phyloP scores from a whole-genome alignment of 2,329 filamentous ascomycete species.

The Stachybotrys chartarum region DNA sequence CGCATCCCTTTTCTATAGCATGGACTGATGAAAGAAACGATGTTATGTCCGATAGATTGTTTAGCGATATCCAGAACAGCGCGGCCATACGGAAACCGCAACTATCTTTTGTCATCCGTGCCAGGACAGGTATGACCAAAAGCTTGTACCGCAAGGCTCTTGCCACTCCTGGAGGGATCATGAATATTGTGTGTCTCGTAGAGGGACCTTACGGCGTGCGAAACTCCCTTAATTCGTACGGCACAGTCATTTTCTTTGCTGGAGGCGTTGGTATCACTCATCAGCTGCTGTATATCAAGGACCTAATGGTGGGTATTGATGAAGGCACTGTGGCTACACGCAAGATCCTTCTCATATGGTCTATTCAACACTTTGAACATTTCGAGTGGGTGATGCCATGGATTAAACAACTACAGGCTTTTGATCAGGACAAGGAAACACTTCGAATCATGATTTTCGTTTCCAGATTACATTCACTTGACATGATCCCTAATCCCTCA shows the following conservation, averaged over 20 bases:
- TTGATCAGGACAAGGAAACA: constrained; percentile 67
- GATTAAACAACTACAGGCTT: constrained; percentile 73
- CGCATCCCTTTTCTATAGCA: constrained; percentile 72
- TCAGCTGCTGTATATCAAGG: constrained; percentile 66
- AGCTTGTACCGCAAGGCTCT: constrained; percentile 61
- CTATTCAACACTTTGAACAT: constrained; percentile 71
- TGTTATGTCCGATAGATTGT: constrained; percentile 44
- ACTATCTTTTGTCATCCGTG: constrained; percentile 67
- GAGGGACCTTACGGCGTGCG: constrained; percentile 74
- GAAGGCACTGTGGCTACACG: constrained; percentile 64
- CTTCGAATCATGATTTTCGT: constrained; percentile 74
- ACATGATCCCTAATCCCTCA: constrained; percentile 73
- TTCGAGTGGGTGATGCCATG: constrained; percentile 77
- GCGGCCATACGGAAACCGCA: constrained; percentile 53
- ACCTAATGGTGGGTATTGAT: constrained; percentile 61
- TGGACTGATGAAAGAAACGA: constrained; percentile 64
- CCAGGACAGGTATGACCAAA: constrained; percentile 66
- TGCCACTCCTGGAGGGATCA: constrained; percentile 50
- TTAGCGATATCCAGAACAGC: constrained; percentile 53
- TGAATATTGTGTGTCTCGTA: constrained; percentile 58
- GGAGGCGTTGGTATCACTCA: constrained; percentile 78
- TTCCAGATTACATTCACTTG: constrained; percentile 65
- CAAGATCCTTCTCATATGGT: constrained; percentile 70
- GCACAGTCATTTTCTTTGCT: constrained; percentile 71
- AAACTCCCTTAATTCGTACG: constrained; percentile 66